Conservation (phyloP, 2,329 filamentous ascomycete species). For the Colletotrichum gloeosporioides region DNA sequence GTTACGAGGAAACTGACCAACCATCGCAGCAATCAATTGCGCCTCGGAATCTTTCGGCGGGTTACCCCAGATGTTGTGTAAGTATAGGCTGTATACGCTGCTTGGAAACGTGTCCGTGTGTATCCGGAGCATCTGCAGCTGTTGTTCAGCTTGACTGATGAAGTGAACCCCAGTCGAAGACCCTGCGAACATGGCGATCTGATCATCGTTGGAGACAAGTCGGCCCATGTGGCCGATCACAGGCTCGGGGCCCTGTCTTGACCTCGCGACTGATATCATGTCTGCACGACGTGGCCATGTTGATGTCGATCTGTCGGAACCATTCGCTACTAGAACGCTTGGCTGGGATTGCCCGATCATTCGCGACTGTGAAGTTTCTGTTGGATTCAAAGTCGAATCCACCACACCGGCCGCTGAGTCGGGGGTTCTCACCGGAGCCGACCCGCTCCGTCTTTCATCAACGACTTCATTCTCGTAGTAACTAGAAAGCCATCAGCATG, state of each 20-base stretch:
- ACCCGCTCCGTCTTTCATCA: background rate
- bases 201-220: slow-evolving; percentile 24
- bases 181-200: slow-evolving; percentile 28
- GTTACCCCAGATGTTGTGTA: slow-evolving; percentile 25
- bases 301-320: background rate
- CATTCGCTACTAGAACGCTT: background rate
- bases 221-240: slow-evolving; percentile 31
- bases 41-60: background rate
- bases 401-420: background rate
- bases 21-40: background rate
- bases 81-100: slow-evolving; percentile 26
- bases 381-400: background rate
- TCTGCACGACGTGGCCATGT: background rate
- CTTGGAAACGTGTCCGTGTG: slow-evolving; percentile 28
- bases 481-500: background rate
- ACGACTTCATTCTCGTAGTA: slow-evolving; percentile 12
- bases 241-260: background rate
- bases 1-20: slow-evolving; percentile 18
- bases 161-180: slow-evolving; percentile 32
- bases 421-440: background rate
- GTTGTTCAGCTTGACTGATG: slow-evolving; percentile 30
- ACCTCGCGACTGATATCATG: background rate
- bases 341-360: background rate
- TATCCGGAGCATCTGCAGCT: slow-evolving; percentile 26
- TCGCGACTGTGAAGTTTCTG: background rate